Evolutionary conservation across 2,329 filamentous ascomycete genomes (phyloP).

Genomic region (Pseudogymnoascus sp.): DNA sequence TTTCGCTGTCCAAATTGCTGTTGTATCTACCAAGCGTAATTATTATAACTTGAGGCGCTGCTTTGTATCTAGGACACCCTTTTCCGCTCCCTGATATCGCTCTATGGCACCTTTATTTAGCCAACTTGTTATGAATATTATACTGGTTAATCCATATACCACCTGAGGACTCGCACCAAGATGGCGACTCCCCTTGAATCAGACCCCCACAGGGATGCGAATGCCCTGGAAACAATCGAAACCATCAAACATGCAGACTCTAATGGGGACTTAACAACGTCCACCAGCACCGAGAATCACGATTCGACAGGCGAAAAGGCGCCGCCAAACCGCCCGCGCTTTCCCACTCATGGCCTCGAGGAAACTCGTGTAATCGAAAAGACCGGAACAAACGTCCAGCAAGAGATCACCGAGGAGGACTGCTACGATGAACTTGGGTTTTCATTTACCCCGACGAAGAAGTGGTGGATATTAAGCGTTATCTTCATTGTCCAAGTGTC

Average conservation of each 20-base stretch:
- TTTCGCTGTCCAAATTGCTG: not conserved
- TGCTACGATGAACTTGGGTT: conserved; percentile 60
- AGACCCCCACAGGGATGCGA: not conserved
- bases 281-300: not conserved
- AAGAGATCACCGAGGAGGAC: conserved; percentile 44
- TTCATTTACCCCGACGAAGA: conserved; percentile 50
- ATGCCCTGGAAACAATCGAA: not conserved
- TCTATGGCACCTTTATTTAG: not conserved
- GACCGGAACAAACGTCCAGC: conserved; percentile 13
- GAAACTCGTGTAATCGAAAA: conserved; percentile 7
- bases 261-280: not conserved
- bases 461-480: conserved; percentile 65
- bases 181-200: not conserved
- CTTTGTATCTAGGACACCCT: not conserved
- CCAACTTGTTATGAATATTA: not conserved
- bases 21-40: not conserved
- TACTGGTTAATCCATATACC: not conserved
- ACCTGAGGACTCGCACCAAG: not conserved
- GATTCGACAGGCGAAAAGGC: not conserved
- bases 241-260: not conserved
- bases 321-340: conserved; percentile 8
- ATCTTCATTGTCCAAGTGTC: conserved; percentile 67
- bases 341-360: conserved; percentile 2
- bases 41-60: not conserved
- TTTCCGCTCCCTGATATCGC: not conserved